Evolutionary conservation across 2,329 filamentous ascomycete species (phyloP), one percentile per base, ranked within the genome.

Genomic region (Ophiostoma novo-ulmi): DNA sequence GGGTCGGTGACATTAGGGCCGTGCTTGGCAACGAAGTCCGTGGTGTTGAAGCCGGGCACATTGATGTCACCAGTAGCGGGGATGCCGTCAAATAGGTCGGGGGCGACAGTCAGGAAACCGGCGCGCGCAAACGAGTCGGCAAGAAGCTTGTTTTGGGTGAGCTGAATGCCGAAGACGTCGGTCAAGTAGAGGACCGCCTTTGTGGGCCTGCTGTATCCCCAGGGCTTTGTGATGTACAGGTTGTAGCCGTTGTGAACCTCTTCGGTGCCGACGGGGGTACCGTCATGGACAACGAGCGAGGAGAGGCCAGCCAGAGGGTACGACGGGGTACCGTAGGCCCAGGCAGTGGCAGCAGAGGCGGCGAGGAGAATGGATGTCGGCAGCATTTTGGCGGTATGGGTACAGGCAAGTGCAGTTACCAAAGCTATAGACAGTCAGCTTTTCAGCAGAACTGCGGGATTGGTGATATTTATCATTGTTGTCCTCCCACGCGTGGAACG

Each of bases 101-200:
- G 89, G 71, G 89, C 83, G 67, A 89, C 80, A 73, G 85, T 83
- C 69, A 89, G 82, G 80, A 90, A 91, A 74, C 89, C 89, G 74
- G 87, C 87, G 71, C 85, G 83, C 69, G 89, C 89, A 78, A 87
- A 89, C 75, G 87, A 84, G 80, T 92, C 89, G 75, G 88, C 88
- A 72, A 91, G 75, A 0, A 76, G 74, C 67, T 75, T 77, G 70
- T 77, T 77, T 70, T 77, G 68, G 36, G 68, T 26, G 26, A 77
- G 73, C 52, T 73, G 72, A 44, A 78, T 72, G 52, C 77, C 77
- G 63, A 75, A 77, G 10, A 77, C 75, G 66, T 78, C 77, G 26
- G 75, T 76, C 10, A 78, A 74, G 67, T 75, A 76, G 8, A 78
- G 66, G 14, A 78, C 73, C 0, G 75, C 76, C 11, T 64, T 64